phyloP scores from a whole-genome alignment of 345 rosid genomes.

The Stellera chamaejasme region DNA sequence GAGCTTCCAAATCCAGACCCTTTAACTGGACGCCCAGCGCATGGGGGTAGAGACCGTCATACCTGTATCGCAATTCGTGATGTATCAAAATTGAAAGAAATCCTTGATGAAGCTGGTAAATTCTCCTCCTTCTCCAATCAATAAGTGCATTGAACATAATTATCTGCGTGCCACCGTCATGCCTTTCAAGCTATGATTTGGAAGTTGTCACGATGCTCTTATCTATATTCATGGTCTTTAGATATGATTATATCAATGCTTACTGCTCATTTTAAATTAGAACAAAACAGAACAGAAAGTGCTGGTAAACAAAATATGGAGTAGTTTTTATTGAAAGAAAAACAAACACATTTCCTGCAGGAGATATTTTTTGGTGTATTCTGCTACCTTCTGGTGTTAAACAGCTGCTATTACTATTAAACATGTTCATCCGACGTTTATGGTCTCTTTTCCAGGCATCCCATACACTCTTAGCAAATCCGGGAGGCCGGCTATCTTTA shows the following conservation, averaged over 20 bases:
- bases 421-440: too few species aligned
- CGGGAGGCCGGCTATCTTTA: constrained; percentile 88
- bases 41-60: constrained; percentile 93
- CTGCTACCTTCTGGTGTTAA: too few species aligned
- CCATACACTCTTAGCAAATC: constrained; percentile 75
- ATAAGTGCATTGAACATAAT: neutral
- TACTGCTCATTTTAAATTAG: too few species aligned
- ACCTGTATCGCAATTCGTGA: constrained; percentile 77
- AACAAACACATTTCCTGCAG: too few species aligned
- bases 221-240: too few species aligned
- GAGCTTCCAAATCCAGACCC: constrained; percentile 99
- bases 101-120: constrained; percentile 76
- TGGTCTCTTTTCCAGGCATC: constrained; percentile 35
- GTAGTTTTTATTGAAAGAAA: too few species aligned
- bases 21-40: constrained; percentile 76
- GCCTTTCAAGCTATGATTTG: neutral
- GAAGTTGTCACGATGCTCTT: too few species aligned
- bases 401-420: too few species aligned
- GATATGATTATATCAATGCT: too few species aligned
- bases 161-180: neutral
- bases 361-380: too few species aligned
- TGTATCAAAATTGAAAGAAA: constrained; percentile 60
- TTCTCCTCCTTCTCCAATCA: constrained; percentile 1
- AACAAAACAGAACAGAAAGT: too few species aligned
- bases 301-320: too few species aligned